Evolutionary conservation across 805 yeast genomes (phyloP).

Genomic region (Lachancea dasiensis): DNA sequence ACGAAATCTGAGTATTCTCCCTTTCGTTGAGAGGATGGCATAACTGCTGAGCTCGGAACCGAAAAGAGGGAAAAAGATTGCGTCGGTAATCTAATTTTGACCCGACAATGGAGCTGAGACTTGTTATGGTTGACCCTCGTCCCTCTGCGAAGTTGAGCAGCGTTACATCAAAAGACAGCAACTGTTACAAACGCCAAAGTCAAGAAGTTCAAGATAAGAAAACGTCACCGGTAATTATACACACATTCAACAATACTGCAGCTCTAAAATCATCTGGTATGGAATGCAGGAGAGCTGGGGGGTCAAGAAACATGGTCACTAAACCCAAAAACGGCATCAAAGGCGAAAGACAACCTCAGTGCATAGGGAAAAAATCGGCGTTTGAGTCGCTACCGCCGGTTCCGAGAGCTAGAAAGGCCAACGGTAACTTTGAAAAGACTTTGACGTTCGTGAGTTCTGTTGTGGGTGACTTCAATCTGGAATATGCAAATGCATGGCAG

Average conservation of each 20-base stretch:
- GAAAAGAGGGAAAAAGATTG: too few species aligned
- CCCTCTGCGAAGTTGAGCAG: slow-evolving; percentile 4
- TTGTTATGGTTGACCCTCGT: slow-evolving; percentile 15
- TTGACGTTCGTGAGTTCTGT: slow-evolving; percentile 6
- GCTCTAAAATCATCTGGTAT: background rate
- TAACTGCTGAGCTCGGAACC: too few species aligned
- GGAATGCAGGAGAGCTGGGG: background rate
- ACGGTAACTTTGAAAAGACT: background rate
- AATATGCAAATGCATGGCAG: slow-evolving; percentile 9
- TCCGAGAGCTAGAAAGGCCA: background rate
- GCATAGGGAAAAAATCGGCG: too few species aligned
- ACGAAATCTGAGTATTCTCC: background rate
- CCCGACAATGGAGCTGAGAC: slow-evolving; percentile 12
- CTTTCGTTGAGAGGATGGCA: background rate
- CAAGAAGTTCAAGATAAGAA: background rate
- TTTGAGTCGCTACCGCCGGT: too few species aligned
- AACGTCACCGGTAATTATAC: slow-evolving; percentile 4
- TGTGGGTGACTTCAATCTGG: slow-evolving; percentile 3
- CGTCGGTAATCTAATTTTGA: too few species aligned
- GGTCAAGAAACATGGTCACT: slow-evolving; percentile 7
- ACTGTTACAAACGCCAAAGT: too few species aligned
- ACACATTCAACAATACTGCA: background rate
- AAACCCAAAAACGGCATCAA: background rate
- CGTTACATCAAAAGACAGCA: too few species aligned
- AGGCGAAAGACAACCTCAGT: too few species aligned